A percentile compares a stretch with the other conserved stretches of the same genome.
Evolutionary conservation across 176 grass and related monocot species (phyloP).

Genomic region (Pharus latifolius): DNA sequence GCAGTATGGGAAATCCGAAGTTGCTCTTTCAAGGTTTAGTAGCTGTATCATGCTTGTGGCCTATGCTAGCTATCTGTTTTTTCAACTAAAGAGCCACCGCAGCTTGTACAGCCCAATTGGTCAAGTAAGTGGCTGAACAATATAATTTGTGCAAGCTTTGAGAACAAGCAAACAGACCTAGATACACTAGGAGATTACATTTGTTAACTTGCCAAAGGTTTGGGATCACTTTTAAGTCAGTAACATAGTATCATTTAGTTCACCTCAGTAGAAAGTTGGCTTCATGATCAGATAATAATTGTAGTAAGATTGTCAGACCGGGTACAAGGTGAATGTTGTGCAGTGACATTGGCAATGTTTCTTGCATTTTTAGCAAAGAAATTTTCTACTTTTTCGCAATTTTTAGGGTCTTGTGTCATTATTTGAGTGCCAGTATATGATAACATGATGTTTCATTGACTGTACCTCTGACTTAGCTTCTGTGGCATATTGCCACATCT

Average conservation of each 20-base stretch:
- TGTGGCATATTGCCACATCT: background rate
- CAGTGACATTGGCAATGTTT: background rate
- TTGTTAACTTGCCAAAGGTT: background rate
- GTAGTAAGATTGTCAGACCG: background rate
- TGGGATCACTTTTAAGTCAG: background rate
- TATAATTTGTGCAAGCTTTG: background rate
- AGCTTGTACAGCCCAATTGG: constrained; percentile 72
- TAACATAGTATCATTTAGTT: background rate
- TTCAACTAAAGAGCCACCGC: constrained; percentile 83
- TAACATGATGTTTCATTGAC: background rate
- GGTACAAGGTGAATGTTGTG: background rate
- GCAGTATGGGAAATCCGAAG: constrained; percentile 97
- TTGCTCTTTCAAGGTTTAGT: constrained; percentile 95
- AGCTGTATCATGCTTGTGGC: constrained; percentile 99
- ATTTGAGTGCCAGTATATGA: background rate
- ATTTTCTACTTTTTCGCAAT: background rate
- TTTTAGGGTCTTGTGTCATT: background rate
- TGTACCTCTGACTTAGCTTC: background rate
- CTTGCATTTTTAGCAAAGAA: background rate
- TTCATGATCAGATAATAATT: background rate
- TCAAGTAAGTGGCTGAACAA: constrained; percentile 44
- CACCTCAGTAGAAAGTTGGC: background rate
- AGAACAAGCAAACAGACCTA: background rate
- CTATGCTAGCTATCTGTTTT: constrained; percentile 96
- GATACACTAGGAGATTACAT: background rate